Conservation (phyloP, 768 basidiomycete species). For the Tubosaeta sp. region DNA sequence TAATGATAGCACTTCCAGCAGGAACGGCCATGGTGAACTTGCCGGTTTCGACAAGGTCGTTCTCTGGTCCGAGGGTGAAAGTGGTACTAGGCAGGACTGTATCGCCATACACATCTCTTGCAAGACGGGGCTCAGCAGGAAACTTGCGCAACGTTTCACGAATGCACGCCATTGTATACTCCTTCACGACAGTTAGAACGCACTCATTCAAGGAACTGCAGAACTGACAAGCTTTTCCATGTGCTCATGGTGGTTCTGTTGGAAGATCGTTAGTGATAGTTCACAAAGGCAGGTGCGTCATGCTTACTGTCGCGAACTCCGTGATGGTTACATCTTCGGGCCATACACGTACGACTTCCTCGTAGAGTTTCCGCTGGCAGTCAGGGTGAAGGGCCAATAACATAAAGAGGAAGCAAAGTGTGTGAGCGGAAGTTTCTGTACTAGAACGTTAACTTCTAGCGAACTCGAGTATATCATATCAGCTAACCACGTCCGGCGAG, state of each 20-base stretch:
- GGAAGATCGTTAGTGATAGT: background rate
- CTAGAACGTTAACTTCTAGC: slow-evolving; percentile 3
- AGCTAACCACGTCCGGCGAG: slow-evolving; percentile 46
- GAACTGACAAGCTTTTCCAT: slow-evolving; percentile 34
- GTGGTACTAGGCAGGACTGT: slow-evolving; percentile 31
- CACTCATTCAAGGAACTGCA: background rate
- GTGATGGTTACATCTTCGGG: slow-evolving; percentile 32
- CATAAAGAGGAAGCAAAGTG: slow-evolving; percentile 39
- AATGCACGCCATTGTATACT: slow-evolving; percentile 41
- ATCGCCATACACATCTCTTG: slow-evolving; percentile 34
- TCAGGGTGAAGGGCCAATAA: slow-evolving; percentile 50
- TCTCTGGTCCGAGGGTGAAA: slow-evolving; percentile 29
- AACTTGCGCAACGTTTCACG: slow-evolving; percentile 45
- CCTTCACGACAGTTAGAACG: slow-evolving; percentile 25
- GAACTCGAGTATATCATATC: background rate
- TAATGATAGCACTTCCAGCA: slow-evolving; percentile 34
- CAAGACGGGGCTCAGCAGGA: slow-evolving; percentile 35
- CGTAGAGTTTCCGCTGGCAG: slow-evolving; percentile 42
- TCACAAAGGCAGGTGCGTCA: background rate
- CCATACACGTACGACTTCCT: slow-evolving; percentile 40
- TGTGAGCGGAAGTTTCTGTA: slow-evolving; percentile 47
- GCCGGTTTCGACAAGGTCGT: slow-evolving; percentile 19
- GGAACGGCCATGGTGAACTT: slow-evolving; percentile 35
- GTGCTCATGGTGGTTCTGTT: slow-evolving; percentile 38
- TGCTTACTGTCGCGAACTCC: slow-evolving; percentile 27